These are phyloP conservation scores for Tetracentron sinense DNA, from an alignment of 164 flowering plant species.

Conservation along the genomic window DNA sequence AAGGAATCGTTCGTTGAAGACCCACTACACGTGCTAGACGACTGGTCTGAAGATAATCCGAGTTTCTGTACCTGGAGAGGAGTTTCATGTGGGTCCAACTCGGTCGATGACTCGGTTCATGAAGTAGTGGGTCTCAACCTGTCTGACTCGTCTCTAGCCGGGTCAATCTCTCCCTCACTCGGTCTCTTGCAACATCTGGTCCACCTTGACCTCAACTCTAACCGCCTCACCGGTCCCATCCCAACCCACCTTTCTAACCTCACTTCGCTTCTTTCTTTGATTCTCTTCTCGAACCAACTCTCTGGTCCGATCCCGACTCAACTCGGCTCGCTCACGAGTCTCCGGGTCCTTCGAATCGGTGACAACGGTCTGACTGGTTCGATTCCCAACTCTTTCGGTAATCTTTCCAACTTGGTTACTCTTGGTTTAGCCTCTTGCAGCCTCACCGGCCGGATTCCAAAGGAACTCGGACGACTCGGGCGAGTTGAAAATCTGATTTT, in stretches of 20 bases:
- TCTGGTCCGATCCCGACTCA: constrained; percentile 65
- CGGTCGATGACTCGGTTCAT: constrained; percentile 16
- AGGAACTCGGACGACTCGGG: constrained; percentile 53
- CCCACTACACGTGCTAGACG: constrained; percentile 47
- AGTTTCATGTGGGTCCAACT: constrained; percentile 38
- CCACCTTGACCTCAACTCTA: constrained; percentile 78
- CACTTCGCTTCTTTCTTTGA: constrained; percentile 49
- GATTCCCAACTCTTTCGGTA: constrained; percentile 68
- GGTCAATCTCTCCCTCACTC: constrained; percentile 68
- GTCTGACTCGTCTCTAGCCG: constrained; percentile 60
- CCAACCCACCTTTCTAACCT: constrained; percentile 72
- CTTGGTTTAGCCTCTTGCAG: constrained; percentile 80
- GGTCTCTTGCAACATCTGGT: constrained; percentile 46
- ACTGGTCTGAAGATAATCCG: constrained; percentile 53
- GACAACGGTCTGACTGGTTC: constrained; percentile 72
- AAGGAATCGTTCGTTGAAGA: constrained; percentile 54
- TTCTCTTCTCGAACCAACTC: constrained; percentile 79
- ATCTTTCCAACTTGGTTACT: constrained; percentile 45
- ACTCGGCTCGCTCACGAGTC: constrained; percentile 50
- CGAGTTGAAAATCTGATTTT: constrained; percentile 48
- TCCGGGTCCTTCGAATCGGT: constrained; percentile 71
- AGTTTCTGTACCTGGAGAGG: constrained; percentile 75
- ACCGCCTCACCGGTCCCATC: constrained; percentile 70
- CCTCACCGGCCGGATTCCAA: constrained; percentile 70
- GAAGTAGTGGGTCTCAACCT: constrained; percentile 65